phyloP scores from a whole-genome alignment of 106 monocot species.

The Amphibolis antarctica region DNA sequence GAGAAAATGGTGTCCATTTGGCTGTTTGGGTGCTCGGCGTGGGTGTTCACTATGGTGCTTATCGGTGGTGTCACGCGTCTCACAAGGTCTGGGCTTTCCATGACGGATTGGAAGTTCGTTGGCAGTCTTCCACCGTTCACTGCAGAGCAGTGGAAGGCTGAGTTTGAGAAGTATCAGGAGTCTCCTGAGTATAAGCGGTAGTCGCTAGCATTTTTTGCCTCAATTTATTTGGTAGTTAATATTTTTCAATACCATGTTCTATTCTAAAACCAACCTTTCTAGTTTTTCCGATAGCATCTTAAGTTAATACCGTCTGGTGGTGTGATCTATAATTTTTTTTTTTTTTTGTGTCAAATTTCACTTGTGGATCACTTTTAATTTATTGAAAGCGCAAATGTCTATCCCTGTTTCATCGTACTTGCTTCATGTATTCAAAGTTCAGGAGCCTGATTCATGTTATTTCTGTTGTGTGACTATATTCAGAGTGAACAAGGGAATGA shows the following conservation, averaged over 20 bases:
- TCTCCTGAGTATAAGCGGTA: conserved; percentile 92
- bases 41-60: conserved; percentile 90
- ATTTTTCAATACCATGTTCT: too few relatives aligned
- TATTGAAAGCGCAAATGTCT: too few relatives aligned
- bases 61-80: conserved; percentile 91
- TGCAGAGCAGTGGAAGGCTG: conserved; percentile 59
- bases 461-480: background rate
- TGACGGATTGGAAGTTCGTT: conserved; percentile 98
- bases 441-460: background rate
- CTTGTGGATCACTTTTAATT: too few relatives aligned
- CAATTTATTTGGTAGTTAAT: background rate
- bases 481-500: conserved; percentile 95
- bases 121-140: conserved; percentile 70
- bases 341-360: too few relatives aligned
- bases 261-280: too few relatives aligned
- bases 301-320: too few relatives aligned
- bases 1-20: conserved; percentile 77
- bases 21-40: conserved; percentile 88
- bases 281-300: too few relatives aligned
- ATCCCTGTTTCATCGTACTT: too few relatives aligned
- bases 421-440: too few relatives aligned
- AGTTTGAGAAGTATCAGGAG: conserved; percentile 80
- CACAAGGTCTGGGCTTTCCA: conserved; percentile 87
- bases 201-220: background rate
- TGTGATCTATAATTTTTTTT: too few relatives aligned